Evolutionary conservation across 306 rosid species (phyloP).

Genomic region (Acacia crassicarpa): DNA sequence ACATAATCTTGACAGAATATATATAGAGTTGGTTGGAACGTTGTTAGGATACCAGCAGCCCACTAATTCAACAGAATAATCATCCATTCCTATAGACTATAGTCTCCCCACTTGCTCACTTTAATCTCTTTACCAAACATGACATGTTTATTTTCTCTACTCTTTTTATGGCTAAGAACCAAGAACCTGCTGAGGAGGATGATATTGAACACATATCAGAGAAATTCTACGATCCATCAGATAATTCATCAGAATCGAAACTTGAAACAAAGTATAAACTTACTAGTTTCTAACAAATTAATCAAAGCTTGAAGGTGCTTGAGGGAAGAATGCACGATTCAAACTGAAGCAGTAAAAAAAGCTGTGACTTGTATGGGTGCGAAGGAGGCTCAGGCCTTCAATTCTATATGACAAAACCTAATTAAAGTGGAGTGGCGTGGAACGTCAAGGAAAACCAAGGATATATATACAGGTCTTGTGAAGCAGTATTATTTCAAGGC

Average conservation of each 20-base stretch:
- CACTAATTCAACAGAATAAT: constrained; percentile 31
- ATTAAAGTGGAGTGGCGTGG: neutral
- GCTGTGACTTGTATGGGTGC: neutral
- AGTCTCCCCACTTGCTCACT: constrained; percentile 36
- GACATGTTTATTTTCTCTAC: neutral
- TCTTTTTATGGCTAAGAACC: constrained; percentile 9
- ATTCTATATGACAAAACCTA: neutral
- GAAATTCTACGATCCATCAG: neutral
- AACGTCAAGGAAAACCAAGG: neutral
- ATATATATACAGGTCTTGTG: neutral
- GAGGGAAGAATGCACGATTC: neutral
- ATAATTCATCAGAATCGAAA: neutral
- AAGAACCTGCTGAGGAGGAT: neutral
- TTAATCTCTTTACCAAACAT: constrained; percentile 46
- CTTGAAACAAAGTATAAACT: neutral
- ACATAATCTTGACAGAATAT: constrained; percentile 15
- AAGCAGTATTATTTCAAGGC: neutral
- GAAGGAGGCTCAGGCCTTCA: neutral
- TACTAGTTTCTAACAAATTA: neutral
- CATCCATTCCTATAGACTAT: constrained; percentile 31
- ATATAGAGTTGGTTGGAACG: constrained; percentile 20
- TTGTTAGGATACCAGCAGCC: constrained; percentile 25
- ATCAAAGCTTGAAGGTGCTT: neutral
- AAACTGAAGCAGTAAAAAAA: neutral
- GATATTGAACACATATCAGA: constrained; percentile 11